Percentiles rank a stretch among this genome's conserved stretches.
phyloP scores from a whole-genome alignment of 768 basidiomycete genomes.

The Russula brevipes region DNA sequence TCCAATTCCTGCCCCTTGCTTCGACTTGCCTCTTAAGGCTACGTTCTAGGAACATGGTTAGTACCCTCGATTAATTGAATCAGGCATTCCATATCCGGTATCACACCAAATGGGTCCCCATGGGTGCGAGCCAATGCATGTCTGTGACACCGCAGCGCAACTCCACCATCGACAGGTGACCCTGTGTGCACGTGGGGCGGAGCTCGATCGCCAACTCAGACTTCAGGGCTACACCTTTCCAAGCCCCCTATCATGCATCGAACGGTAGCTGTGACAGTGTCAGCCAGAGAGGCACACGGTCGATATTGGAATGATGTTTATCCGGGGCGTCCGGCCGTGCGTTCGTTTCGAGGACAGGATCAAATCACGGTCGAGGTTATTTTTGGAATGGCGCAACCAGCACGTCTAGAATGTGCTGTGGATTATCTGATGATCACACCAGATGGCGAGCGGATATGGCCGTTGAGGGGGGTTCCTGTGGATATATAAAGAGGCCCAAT shows the following conservation, averaged over 20 bases:
- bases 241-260: not conserved
- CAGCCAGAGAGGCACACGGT: no score
- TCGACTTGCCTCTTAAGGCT: not conserved
- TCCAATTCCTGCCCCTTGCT: not conserved
- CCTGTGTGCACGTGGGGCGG: not conserved
- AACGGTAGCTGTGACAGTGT: no score
- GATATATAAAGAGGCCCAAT: constrained; percentile 7
- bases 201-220: not conserved
- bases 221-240: not conserved
- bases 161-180: no score
- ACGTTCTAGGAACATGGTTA: not conserved
- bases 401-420: not conserved
- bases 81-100: not conserved
- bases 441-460: not conserved
- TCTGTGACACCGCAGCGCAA: no score
- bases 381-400: not conserved
- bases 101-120: not conserved
- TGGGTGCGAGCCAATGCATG: no score
- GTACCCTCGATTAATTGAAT: not conserved
- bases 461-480: not conserved
- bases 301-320: not conserved
- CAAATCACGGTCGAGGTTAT: not conserved
- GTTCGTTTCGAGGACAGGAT: not conserved
- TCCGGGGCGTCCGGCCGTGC: not conserved
- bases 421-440: not conserved